phyloP scores from a whole-genome alignment of 257 asterid genomes.

The Capsicum rhomboideum region DNA sequence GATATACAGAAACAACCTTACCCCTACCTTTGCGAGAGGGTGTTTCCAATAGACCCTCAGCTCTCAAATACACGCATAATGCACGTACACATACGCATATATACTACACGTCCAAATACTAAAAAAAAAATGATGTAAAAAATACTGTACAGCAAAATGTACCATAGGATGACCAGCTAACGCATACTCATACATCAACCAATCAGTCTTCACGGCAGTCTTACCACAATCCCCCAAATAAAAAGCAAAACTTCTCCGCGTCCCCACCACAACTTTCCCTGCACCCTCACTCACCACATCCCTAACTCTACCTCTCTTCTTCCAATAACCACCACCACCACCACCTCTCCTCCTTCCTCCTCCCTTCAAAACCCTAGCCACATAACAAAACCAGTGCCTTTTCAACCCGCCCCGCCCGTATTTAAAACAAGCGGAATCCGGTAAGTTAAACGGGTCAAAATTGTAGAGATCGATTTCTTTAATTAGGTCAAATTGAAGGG shows the following conservation, averaged over 20 bases:
- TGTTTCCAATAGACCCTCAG: no score
- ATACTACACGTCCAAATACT: background rate
- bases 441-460: conserved; percentile 24
- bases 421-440: conserved; percentile 19
- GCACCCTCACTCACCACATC: conserved; percentile 20
- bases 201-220: conserved; percentile 25
- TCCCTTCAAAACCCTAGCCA: conserved; percentile 16
- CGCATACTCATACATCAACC: conserved; percentile 37
- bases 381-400: conserved; percentile 34
- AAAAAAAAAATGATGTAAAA: background rate
- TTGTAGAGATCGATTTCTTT: conserved; percentile 27
- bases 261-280: conserved; percentile 27
- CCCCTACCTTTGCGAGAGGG: no score
- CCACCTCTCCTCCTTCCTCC: conserved; percentile 13
- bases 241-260: conserved; percentile 25
- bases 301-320: conserved; percentile 15
- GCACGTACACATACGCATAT: background rate
- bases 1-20: no score
- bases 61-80: background rate
- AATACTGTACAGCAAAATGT: background rate
- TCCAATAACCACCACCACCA: conserved; percentile 28
- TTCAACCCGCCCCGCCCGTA: conserved; percentile 26
- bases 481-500: conserved; percentile 11
- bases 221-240: conserved; percentile 14
- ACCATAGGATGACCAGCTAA: conserved; percentile 22